Evolutionary conservation across 2,329 filamentous ascomycete species (phyloP).

Genomic region (Aspergillus amoenus): DNA sequence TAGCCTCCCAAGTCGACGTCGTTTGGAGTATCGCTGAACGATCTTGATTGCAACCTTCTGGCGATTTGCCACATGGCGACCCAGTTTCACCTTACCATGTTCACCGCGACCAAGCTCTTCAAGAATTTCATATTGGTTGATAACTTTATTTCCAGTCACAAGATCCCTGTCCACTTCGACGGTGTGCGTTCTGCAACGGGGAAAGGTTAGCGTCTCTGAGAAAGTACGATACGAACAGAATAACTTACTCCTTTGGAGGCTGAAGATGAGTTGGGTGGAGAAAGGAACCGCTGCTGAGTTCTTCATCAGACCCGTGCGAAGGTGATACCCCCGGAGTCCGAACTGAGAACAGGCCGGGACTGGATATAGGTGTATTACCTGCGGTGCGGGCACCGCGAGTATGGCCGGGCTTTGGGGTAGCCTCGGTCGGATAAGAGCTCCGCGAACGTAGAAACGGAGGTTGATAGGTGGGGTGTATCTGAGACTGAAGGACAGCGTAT

Average conservation of each 20-base stretch:
- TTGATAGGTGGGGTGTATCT: slow-evolving; percentile 42
- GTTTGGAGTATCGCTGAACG: slow-evolving; percentile 92
- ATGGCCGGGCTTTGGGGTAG: slow-evolving; percentile 20
- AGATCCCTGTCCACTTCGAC: slow-evolving; percentile 87
- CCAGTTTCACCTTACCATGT: slow-evolving; percentile 96
- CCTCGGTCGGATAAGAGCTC: slow-evolving; percentile 44
- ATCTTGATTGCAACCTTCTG: slow-evolving; percentile 97
- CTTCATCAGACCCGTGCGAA: slow-evolving; percentile 39
- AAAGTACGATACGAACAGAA: background rate
- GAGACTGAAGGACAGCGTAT: slow-evolving; percentile 46
- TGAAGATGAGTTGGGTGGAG: slow-evolving; percentile 71
- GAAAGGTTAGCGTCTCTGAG: background rate
- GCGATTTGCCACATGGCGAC: slow-evolving; percentile 71
- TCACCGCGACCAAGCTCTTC: slow-evolving; percentile 94
- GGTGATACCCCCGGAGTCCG: slow-evolving; percentile 32
- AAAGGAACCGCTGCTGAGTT: slow-evolving; percentile 55
- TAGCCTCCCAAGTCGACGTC: slow-evolving; percentile 76
- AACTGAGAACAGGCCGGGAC: slow-evolving; percentile 47
- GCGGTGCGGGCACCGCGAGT: slow-evolving; percentile 39
- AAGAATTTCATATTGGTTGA: slow-evolving; percentile 97
- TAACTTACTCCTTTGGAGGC: slow-evolving; percentile 70
- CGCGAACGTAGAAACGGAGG: slow-evolving; percentile 41
- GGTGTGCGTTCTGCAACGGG: slow-evolving; percentile 69
- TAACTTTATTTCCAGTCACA: slow-evolving; percentile 87
- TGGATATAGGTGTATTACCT: slow-evolving; percentile 49